phyloP scores from a whole-genome alignment of 371 early-diverging fungal species.

The Funneliformis caledonium region DNA sequence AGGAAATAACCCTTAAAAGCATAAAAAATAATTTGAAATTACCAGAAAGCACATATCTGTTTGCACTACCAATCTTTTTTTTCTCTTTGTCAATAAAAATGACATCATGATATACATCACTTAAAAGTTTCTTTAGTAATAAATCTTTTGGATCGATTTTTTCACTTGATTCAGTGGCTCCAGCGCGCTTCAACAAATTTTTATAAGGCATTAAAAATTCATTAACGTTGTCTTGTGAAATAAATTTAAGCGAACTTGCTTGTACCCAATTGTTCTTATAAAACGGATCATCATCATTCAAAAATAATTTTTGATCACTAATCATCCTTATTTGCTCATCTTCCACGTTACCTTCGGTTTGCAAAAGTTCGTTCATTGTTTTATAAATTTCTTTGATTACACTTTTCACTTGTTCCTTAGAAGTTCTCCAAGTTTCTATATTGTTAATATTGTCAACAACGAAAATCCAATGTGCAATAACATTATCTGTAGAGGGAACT shows the following conservation, averaged over 20 bases:
- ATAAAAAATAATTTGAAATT: too few species aligned
- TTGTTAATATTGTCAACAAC: neutral
- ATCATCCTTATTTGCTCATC: neutral
- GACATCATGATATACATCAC: too few species aligned
- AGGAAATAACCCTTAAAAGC: too few species aligned
- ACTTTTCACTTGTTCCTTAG: neutral
- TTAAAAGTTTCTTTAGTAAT: too few species aligned
- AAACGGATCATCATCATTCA: conserved; percentile 14
- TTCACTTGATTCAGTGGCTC: neutral
- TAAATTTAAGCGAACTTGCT: neutral
- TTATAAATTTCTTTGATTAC: neutral
- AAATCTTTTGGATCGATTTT: too few species aligned
- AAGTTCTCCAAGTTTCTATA: neutral
- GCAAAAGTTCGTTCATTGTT: neutral
- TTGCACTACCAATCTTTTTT: too few species aligned
- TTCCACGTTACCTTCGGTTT: neutral
- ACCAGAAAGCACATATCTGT: too few species aligned
- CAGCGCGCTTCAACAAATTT: neutral
- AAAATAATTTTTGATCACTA: neutral
- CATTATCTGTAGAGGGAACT: neutral
- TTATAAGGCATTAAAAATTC: neutral
- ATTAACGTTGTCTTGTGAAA: neutral
- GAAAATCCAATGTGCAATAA: neutral
- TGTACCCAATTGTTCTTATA: neutral
- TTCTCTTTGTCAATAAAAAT: too few species aligned